Evolutionary conservation across 441 rosid genomes (phyloP).

Genomic region (Bocquillonia castaneifolia): DNA sequence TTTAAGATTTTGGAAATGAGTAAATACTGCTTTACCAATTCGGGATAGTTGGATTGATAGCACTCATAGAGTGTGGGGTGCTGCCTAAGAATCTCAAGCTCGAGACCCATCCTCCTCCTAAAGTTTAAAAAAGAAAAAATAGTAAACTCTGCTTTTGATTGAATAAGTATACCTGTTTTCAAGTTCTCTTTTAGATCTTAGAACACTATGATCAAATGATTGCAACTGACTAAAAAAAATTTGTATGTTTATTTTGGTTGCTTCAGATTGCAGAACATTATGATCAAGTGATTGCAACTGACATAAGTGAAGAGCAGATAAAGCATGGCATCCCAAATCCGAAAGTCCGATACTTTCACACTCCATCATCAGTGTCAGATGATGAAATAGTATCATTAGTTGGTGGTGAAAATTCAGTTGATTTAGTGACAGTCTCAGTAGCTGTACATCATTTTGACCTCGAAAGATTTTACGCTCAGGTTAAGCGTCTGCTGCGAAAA

Average conservation of each 20-base stretch:
- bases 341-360: slow-evolving; percentile 39
- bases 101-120: too few species aligned
- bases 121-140: too few species aligned
- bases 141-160: background rate
- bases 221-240: background rate
- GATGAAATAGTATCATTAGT: slow-evolving; percentile 40
- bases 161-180: background rate
- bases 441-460: slow-evolving; percentile 67
- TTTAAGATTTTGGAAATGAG: too few species aligned
- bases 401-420: slow-evolving; percentile 55
- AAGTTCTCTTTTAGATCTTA: too few species aligned
- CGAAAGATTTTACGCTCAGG: slow-evolving; percentile 48
- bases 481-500: slow-evolving; percentile 39
- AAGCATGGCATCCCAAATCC: slow-evolving; percentile 35
- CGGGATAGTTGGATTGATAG: too few species aligned
- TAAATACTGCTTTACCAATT: too few species aligned
- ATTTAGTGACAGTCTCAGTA: slow-evolving; percentile 50
- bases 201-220: background rate
- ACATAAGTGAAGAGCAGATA: slow-evolving; percentile 49
- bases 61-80: too few species aligned
- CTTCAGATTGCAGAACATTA: slow-evolving; percentile 51
- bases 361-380: slow-evolving; percentile 40
- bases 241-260: background rate
- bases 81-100: too few species aligned
- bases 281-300: slow-evolving; percentile 46